Evolutionary conservation across 2,329 filamentous ascomycete genomes (phyloP).

Genomic region (Amphichorda felina): DNA sequence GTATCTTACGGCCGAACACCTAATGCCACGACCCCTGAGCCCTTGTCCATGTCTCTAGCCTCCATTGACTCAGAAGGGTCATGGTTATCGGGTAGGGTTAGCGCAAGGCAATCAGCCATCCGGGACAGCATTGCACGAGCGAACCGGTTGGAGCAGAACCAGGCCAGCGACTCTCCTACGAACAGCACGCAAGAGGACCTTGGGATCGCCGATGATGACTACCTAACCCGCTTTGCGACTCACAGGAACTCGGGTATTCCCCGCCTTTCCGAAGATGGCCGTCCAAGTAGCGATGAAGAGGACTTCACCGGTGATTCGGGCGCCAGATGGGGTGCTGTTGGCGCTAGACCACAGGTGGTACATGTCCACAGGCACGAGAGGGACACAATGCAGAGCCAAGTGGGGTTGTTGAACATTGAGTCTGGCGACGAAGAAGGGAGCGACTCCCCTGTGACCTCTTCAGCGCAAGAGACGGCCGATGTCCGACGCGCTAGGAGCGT

Average conservation of each 20-base stretch:
- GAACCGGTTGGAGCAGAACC: slow-evolving; percentile 14
- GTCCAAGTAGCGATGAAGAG: slow-evolving; percentile 47
- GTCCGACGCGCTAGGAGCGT: slow-evolving; percentile 59
- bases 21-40: slow-evolving; percentile 38
- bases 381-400: slow-evolving; percentile 36
- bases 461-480: slow-evolving; percentile 22
- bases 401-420: slow-evolving; percentile 35
- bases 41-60: slow-evolving; percentile 74
- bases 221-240: slow-evolving; percentile 41
- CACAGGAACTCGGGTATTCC: slow-evolving; percentile 12
- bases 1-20: slow-evolving; percentile 30
- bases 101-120: slow-evolving; percentile 33
- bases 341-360: slow-evolving; percentile 42
- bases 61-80: slow-evolving; percentile 94
- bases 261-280: slow-evolving; percentile 35
- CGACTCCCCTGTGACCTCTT: slow-evolving; percentile 14
- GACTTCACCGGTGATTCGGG: slow-evolving; percentile 29
- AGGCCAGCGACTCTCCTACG: slow-evolving; percentile 26
- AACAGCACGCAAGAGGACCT: slow-evolving; percentile 51
- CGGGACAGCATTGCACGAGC: slow-evolving; percentile 23
- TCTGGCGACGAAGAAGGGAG: slow-evolving; percentile 18
- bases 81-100: slow-evolving; percentile 74
- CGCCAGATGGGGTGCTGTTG: slow-evolving; percentile 40
- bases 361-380: slow-evolving; percentile 34
- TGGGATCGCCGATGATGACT: slow-evolving; percentile 56